Evolutionary conservation across 768 basidiomycete genomes (phyloP).

Genomic region (Lepiota brunneoincarnata): DNA sequence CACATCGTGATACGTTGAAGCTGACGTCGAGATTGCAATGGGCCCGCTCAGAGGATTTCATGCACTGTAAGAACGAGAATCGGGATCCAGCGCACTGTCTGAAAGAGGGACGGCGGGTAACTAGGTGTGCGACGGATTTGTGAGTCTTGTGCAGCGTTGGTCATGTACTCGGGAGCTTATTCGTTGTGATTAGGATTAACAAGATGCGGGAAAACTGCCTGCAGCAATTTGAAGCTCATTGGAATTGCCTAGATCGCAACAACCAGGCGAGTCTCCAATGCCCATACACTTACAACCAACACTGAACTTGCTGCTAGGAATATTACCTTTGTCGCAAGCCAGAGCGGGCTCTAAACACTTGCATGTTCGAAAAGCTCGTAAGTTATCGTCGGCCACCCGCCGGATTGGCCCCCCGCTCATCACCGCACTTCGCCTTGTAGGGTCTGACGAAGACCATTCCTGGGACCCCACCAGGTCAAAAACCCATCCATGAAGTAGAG

Average conservation of each 20-base stretch:
- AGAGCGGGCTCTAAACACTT: conserved; percentile 85
- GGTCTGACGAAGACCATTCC: conserved; percentile 91
- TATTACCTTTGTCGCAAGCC: conserved; percentile 87
- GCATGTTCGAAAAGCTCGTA: conserved; percentile 96
- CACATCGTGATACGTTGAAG: not conserved
- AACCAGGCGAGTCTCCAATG: conserved; percentile 75
- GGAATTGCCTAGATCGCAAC: conserved; percentile 90
- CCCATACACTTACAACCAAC: not conserved
- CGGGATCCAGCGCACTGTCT: conserved; percentile 90
- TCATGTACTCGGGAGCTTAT: not conserved
- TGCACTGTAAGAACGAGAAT: conserved; percentile 96
- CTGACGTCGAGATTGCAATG: not conserved
- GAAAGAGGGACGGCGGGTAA: conserved; percentile 94
- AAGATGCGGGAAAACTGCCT: conserved; percentile 94
- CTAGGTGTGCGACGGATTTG: conserved; percentile 93
- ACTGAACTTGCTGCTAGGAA: conserved; percentile 48
- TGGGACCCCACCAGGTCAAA: conserved; percentile 76
- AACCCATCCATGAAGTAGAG: conserved; percentile 85
- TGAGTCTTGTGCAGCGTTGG: conserved; percentile 38
- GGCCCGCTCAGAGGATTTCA: conserved; percentile 39
- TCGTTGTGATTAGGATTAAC: conserved; percentile 56
- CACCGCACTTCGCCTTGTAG: conserved; percentile 36
- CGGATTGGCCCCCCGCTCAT: not conserved
- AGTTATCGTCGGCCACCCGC: conserved; percentile 27
- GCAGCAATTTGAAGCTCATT: conserved; percentile 85